These are phyloP conservation scores for Cardamine chenopodiifolia DNA, from an alignment of 345 rosid species.

Conservation along the genomic window DNA sequence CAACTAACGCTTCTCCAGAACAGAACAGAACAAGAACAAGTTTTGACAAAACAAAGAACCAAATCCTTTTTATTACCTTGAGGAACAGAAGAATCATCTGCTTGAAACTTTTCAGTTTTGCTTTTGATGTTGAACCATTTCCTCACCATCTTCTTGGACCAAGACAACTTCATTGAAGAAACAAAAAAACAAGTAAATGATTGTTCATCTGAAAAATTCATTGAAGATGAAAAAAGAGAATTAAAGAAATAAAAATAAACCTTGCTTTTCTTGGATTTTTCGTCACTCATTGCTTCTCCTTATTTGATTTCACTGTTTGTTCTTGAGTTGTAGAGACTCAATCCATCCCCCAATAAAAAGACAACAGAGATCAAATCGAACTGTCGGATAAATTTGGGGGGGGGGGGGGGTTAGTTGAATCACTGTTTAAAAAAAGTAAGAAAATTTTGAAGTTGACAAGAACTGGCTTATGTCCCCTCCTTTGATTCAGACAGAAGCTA, in stretches of 20 bases:
- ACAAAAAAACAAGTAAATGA: neutral
- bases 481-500: constrained; percentile 37
- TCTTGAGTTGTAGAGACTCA: constrained; percentile 30
- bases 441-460: constrained; percentile 15
- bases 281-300: constrained; percentile 79
- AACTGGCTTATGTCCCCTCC: constrained; percentile 10
- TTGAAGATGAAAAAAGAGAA: constrained; percentile 15
- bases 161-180: constrained; percentile 68
- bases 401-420: constrained; percentile 37
- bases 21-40: constrained; percentile 29
- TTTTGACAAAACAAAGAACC: constrained; percentile 28
- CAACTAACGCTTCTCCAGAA: constrained; percentile 18
- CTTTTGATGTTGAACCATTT: constrained; percentile 92
- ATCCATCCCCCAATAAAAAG: constrained; percentile 10
- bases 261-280: constrained; percentile 85
- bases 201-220: constrained; percentile 19
- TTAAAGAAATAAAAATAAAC: constrained; percentile 40
- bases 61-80: constrained; percentile 53
- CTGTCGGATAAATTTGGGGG: constrained; percentile 36
- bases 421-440: constrained; percentile 9
- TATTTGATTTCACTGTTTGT: constrained; percentile 45
- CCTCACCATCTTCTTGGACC: constrained; percentile 93
- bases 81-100: constrained; percentile 65
- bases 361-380: constrained; percentile 31
- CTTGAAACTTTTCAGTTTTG: constrained; percentile 83